Base-by-base conservation (phyloP, 768 basidiomycete species). In the Auriscalpium vulgare region DNA sequence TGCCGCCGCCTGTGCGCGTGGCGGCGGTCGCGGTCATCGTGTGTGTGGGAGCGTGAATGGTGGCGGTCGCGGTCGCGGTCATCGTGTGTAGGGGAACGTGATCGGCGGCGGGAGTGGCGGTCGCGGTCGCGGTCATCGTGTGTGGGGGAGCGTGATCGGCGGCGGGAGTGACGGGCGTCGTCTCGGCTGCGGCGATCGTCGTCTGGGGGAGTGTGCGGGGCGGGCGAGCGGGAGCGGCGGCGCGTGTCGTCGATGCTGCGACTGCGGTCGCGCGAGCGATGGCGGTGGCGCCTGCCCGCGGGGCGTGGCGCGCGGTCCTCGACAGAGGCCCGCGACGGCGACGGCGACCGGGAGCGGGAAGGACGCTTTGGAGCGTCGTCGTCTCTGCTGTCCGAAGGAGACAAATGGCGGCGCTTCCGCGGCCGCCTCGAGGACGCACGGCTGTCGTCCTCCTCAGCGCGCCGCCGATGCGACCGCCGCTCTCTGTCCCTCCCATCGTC, bases 371-470 rank as follows among this genome's bases (percentile, higher is more conserved):
- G 60, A 13, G 66, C 59, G 37, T 64, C 53, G 19, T 62, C 58
- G 36, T 49, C 54, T 6, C 59, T 48, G 8, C 63, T 53, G 34
- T 61, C 62, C 55, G 64, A 63, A 38, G 55, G 53, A 29, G 74
- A 71, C 38, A 62, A 66, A 36, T 70, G 71, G 37, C 40, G 40
- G 40, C 17, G 40, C 40, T 66, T 67, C 23, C 68, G 70, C 14
- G 64, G 67, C 52, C 59, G 61, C 16, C 58, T 62, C 21, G 57
- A 47, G 56, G 56, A 60, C 52, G 66, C 62, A 19, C 57, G 49
- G 59, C 58, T 59, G 52, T 65, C 63, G 35, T 69, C 71, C 47
- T 69, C 71, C 56, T 74, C 72, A 11, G 74, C 78, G 50, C 72
- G 71, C 47, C 70, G 65, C 47, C 70, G 72, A 62, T 69, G 74